phyloP scores from a whole-genome alignment of 495 filamentous ascomycete species.

The Penicillium mononematosum region DNA sequence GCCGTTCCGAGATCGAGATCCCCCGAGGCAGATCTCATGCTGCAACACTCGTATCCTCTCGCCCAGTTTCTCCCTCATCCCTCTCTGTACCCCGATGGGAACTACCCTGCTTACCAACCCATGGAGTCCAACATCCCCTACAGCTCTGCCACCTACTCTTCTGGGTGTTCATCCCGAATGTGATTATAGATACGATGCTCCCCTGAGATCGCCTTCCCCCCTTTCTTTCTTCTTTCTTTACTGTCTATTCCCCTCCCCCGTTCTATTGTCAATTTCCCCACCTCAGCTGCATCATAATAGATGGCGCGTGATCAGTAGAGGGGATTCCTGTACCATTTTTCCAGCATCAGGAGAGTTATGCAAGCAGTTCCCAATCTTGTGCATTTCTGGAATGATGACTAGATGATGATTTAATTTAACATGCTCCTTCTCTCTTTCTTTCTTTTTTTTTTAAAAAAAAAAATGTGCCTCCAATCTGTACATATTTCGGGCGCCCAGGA shows the following conservation, averaged over 20 bases:
- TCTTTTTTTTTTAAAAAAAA: background rate
- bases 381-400: slow-evolving; percentile 21
- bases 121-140: slow-evolving; percentile 22
- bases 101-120: slow-evolving; percentile 20
- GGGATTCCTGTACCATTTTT: background rate
- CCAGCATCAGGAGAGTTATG: background rate
- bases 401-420: background rate
- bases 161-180: slow-evolving; percentile 27
- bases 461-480: background rate
- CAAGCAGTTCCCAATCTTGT: slow-evolving; percentile 1
- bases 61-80: slow-evolving; percentile 18
- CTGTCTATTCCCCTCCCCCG: slow-evolving; percentile 17
- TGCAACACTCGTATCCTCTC: slow-evolving; percentile 30
- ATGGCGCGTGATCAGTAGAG: background rate
- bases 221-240: slow-evolving; percentile 3
- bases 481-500: slow-evolving; percentile 17
- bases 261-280: background rate
- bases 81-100: slow-evolving; percentile 19
- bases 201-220: background rate
- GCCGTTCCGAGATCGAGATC: slow-evolving; percentile 26
- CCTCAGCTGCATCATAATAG: background rate
- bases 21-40: slow-evolving; percentile 24
- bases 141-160: slow-evolving; percentile 14
- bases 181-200: slow-evolving; percentile 14
- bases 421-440: background rate